Conservation (phyloP, 2,329 filamentous ascomycete species). For the Neonectria coccinea region DNA sequence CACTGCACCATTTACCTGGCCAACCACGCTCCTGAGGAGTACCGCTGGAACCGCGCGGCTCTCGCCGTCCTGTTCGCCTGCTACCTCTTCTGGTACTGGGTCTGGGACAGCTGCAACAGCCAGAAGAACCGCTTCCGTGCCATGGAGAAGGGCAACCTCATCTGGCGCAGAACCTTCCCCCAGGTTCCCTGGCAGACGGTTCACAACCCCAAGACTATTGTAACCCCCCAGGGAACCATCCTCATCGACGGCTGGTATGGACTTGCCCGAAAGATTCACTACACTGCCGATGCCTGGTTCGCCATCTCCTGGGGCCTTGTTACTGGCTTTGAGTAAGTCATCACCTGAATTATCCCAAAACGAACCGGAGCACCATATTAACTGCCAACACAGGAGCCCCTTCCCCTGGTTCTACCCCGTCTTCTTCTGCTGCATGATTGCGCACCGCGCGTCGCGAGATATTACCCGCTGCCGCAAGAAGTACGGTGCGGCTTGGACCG, state of each 20-base stretch:
- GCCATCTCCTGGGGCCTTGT: slow-evolving; percentile 64
- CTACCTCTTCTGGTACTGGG: slow-evolving; percentile 89
- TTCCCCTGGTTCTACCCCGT: slow-evolving; percentile 93
- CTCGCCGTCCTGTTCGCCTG: slow-evolving; percentile 72
- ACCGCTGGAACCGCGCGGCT: slow-evolving; percentile 79
- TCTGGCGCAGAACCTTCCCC: slow-evolving; percentile 84
- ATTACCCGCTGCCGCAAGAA: slow-evolving; percentile 81
- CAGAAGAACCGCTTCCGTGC: slow-evolving; percentile 95
- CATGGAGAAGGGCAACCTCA: slow-evolving; percentile 77
- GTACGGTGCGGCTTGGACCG: slow-evolving; percentile 84
- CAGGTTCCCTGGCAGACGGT: slow-evolving; percentile 90
- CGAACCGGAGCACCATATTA: slow-evolving; percentile 5
- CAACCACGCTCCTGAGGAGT: slow-evolving; percentile 81
- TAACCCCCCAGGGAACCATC: slow-evolving; percentile 78
- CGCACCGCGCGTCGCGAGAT: slow-evolving; percentile 81
- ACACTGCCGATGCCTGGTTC: slow-evolving; percentile 63
- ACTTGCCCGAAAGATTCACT: slow-evolving; percentile 72
- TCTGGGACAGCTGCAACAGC: slow-evolving; percentile 92
- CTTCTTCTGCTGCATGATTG: slow-evolving; percentile 86
- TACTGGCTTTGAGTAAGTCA: slow-evolving; percentile 59
- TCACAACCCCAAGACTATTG: slow-evolving; percentile 83
- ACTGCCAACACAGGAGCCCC: slow-evolving; percentile 63
- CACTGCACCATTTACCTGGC: slow-evolving; percentile 93
- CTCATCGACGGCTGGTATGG: slow-evolving; percentile 90
- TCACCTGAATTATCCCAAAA: not conserved